phyloP scores from a whole-genome alignment of 2,329 filamentous ascomycete genomes.

The Cylindrodendrum hubeiense region DNA sequence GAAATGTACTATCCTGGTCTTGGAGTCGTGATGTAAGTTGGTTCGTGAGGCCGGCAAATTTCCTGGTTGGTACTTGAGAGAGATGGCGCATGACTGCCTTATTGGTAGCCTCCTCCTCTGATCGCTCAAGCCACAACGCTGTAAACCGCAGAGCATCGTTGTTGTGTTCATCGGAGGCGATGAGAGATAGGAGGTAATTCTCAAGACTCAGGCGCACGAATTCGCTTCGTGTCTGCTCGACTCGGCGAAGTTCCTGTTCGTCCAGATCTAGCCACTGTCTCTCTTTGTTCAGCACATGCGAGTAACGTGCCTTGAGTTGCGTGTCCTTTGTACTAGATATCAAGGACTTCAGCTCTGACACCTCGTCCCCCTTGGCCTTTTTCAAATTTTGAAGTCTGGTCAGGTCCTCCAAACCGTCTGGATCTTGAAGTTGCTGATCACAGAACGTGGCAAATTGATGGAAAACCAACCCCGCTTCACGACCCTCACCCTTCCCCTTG shows the following conservation, averaged over 20 bases:
- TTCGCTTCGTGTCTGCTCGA: slow-evolving; percentile 80
- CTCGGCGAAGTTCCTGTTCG: slow-evolving; percentile 84
- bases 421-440: slow-evolving; percentile 91
- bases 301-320: slow-evolving; percentile 68
- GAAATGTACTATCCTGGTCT: slow-evolving; percentile 78
- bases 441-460: slow-evolving; percentile 97
- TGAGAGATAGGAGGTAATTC: slow-evolving; percentile 90
- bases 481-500: slow-evolving; percentile 73
- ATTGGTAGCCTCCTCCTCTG: slow-evolving; percentile 82
- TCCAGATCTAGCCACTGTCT: slow-evolving; percentile 92
- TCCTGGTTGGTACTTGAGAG: slow-evolving; percentile 83
- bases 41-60: slow-evolving; percentile 94
- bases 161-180: slow-evolving; percentile 88
- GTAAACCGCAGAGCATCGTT: slow-evolving; percentile 93
- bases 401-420: slow-evolving; percentile 87
- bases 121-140: slow-evolving; percentile 92
- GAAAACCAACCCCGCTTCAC: slow-evolving; percentile 87
- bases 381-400: slow-evolving; percentile 83
- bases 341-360: slow-evolving; percentile 76
- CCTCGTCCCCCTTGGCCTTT: slow-evolving; percentile 84
- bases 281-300: slow-evolving; percentile 76
- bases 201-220: slow-evolving; percentile 91
- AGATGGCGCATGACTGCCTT: slow-evolving; percentile 79
- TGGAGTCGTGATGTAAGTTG: slow-evolving; percentile 95
- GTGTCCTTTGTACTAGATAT: slow-evolving; percentile 63